Conservation (phyloP, 768 basidiomycete genomes). For the Termitomyces titanicus region DNA sequence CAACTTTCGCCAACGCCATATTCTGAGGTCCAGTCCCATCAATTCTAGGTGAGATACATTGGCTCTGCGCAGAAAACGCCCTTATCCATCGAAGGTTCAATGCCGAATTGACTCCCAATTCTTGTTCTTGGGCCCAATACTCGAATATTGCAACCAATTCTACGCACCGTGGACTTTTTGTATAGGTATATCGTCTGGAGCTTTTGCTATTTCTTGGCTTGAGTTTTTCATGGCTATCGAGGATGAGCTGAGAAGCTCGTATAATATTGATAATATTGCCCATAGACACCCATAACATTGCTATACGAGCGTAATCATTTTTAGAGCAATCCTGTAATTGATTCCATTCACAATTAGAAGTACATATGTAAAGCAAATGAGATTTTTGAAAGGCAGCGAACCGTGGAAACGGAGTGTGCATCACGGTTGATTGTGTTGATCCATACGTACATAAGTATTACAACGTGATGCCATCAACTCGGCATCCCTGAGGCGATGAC, state of each 20-base stretch:
- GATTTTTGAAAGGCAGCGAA: background rate
- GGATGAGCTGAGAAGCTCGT: too few species aligned
- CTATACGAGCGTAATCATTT: conserved; percentile 7
- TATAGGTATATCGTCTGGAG: background rate
- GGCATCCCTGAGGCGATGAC: background rate
- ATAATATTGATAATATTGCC: background rate
- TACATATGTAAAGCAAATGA: too few species aligned
- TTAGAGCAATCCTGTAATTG: conserved; percentile 2
- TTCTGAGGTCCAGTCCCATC: conserved; percentile 7
- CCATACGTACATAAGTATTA: too few species aligned
- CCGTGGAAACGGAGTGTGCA: too few species aligned
- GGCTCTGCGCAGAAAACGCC: background rate
- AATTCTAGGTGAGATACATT: conserved; percentile 9
- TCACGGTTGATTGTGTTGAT: background rate
- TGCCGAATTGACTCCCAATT: conserved; percentile 2
- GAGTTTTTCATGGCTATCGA: too few species aligned
- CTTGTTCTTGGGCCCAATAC: conserved; percentile 6
- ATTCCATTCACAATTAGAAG: too few species aligned
- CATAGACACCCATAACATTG: conserved; percentile 1
- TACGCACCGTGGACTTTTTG: conserved; percentile 3
- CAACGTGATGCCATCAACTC: conserved; percentile 1
- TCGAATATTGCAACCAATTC: conserved; percentile 1
- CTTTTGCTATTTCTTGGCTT: background rate
- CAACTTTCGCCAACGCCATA: conserved; percentile 7
- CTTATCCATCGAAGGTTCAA: conserved; percentile 6